Evolutionary conservation across 1,139 yeast species (phyloP).

Genomic region (Geotrichum phurueaensis): DNA sequence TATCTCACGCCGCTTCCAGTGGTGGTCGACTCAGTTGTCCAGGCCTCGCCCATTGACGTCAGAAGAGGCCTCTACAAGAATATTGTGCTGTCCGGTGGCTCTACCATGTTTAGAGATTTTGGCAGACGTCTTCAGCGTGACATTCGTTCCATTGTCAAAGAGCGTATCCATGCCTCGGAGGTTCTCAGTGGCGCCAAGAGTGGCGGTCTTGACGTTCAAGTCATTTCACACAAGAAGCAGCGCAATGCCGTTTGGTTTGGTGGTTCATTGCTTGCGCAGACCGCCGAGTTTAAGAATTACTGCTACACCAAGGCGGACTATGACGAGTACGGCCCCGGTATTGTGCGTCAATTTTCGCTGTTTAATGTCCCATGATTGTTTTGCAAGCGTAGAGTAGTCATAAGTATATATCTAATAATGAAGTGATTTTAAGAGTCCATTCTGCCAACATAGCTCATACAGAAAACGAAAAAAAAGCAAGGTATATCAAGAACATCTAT

Average conservation of each 20-base stretch:
- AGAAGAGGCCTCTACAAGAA: constrained; percentile 93
- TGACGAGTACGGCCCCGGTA: constrained; percentile 96
- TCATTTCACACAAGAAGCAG: constrained; percentile 94
- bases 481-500: background rate
- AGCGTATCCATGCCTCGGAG: constrained; percentile 80
- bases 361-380: constrained; percentile 68
- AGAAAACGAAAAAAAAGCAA: background rate
- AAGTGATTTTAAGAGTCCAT: background rate
- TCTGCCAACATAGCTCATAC: background rate
- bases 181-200: constrained; percentile 67
- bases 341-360: constrained; percentile 91
- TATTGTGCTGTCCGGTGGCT: constrained; percentile 93
- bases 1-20: constrained; percentile 92
- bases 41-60: constrained; percentile 94
- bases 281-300: constrained; percentile 91
- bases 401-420: background rate
- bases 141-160: constrained; percentile 77
- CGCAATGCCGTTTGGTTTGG: constrained; percentile 99
- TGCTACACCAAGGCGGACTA: constrained; percentile 96
- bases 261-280: constrained; percentile 93
- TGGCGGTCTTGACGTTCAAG: constrained; percentile 95
- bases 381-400: background rate
- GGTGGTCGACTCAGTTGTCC: constrained; percentile 92
- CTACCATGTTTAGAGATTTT: constrained; percentile 97
- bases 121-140: constrained; percentile 97